Base-by-base conservation (phyloP, 139 green algal species). In the Micractinium conductrix region DNA sequence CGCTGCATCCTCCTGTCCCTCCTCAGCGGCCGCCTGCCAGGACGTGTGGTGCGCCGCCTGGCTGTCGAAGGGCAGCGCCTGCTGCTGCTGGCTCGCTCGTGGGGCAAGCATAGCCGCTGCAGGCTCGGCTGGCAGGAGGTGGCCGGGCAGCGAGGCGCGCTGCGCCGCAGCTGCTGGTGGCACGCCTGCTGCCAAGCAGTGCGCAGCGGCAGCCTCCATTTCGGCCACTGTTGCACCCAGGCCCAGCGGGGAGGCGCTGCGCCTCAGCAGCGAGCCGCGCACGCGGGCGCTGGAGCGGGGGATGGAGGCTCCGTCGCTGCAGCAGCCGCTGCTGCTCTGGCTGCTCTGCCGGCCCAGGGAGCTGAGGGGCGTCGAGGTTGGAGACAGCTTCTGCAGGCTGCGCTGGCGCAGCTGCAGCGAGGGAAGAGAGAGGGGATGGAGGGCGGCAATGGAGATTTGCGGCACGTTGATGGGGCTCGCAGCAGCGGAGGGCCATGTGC, bases 351-450 rank as follows among this genome's bases (percentile, higher is more conserved):
- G 65, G 24, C 80, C 80, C 67, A 85, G 38, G 35, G 80, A 74
- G 48, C 44, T 67, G 26, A 85, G 80, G 4, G 79, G 80, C 14
- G 80, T 85, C 21, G 80, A 85, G 67, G 80, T 79, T 45, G 80
- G 80, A 3, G 80, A 85, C 35, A 85, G 80, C 4, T 74, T 37
- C 80, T 75, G 62, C 62, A 85, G 80, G 80, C 80, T 85, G 45
- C 80, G 80, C 65, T 71, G 80, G 1, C 80, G 76, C 55, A 82
- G 26, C 76, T 82, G 76, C 76, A 44, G 44, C 30, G 37, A 43
- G 67, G 38, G 9, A n/a, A 16, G 21, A 28, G 26, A 43, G 48
- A 5, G 22, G 50, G 19, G 6, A 33, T 3, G 26, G 1, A 19
- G 33, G 10, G 33, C 2, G n/a, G n/a, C n/a, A n/a, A n/a, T n/a